Conservation (phyloP, 805 yeast genomes). For the Kuraishia floccosa region DNA sequence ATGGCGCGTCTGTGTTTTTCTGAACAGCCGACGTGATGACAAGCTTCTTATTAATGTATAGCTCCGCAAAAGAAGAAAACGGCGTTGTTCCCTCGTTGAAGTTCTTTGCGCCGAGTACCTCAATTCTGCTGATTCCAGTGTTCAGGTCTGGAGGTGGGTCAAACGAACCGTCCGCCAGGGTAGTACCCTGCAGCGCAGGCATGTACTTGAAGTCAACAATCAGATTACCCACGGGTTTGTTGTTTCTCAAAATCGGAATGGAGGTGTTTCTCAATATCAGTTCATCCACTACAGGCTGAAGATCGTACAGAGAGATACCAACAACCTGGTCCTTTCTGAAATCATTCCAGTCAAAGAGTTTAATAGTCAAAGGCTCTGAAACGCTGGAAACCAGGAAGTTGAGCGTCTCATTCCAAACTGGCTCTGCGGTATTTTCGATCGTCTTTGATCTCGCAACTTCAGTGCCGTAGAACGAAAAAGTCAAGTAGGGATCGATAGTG, state of each 20-base stretch:
- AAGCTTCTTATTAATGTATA: conserved; percentile 52
- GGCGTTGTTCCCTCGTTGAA: conserved; percentile 31
- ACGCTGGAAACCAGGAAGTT: conserved; percentile 61
- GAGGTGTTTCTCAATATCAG: conserved; percentile 35
- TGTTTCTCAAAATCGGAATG: conserved; percentile 64
- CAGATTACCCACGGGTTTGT: conserved; percentile 72
- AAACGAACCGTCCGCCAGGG: conserved; percentile 69
- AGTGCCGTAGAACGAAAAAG: conserved; percentile 48
- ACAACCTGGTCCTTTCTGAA: conserved; percentile 65
- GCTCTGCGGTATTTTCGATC: conserved; percentile 55
- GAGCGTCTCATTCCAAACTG: conserved; percentile 78
- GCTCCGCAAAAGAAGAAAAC: conserved; percentile 57
- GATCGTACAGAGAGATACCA: conserved; percentile 67
- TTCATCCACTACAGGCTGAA: conserved; percentile 51
- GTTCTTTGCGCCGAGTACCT: conserved; percentile 52
- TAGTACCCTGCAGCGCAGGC: conserved; percentile 57
- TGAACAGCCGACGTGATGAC: conserved; percentile 45
- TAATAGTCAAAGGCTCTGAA: conserved; percentile 71
- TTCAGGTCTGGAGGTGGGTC: conserved; percentile 87
- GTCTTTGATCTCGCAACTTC: conserved; percentile 60
- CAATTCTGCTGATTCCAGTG: conserved; percentile 79
- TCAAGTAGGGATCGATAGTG: conserved; percentile 84
- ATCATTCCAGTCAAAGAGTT: conserved; percentile 68
- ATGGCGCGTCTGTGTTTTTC: conserved; percentile 55
- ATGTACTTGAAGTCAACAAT: conserved; percentile 60